Conservation (phyloP, 164 flowering plant genomes). For the Protea cynaroides region DNA sequence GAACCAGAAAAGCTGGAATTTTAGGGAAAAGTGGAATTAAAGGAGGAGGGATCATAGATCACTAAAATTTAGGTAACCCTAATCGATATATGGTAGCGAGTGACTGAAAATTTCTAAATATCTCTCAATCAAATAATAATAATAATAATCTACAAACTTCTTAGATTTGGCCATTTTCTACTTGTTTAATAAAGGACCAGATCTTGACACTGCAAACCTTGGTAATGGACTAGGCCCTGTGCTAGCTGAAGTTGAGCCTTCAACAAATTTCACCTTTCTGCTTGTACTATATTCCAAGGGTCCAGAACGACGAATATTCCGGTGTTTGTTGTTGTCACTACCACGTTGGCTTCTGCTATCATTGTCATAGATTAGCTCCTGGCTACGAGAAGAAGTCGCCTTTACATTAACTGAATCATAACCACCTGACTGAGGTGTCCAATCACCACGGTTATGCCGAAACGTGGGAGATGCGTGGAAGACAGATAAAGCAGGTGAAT, state of each 20-base stretch:
- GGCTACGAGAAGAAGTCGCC: slow-evolving; percentile 45
- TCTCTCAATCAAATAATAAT: not conserved
- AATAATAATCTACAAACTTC: not conserved
- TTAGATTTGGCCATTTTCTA: slow-evolving; percentile 14
- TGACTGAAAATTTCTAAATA: not conserved
- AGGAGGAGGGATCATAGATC: no score
- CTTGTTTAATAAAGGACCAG: slow-evolving; percentile 88
- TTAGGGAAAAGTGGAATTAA: no score
- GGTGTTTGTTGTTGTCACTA: slow-evolving; percentile 33
- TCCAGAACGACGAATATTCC: slow-evolving; percentile 72
- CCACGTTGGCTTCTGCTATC: slow-evolving; percentile 36
- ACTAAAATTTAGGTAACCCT: no score
- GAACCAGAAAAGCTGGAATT: no score
- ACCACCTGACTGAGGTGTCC: slow-evolving; percentile 45
- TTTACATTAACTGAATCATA: slow-evolving; percentile 54
- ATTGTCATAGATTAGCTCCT: slow-evolving; percentile 41
- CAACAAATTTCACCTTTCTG: slow-evolving; percentile 53
- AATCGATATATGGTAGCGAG: not conserved
- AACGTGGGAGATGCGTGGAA: slow-evolving; percentile 60
- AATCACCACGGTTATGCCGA: slow-evolving; percentile 48
- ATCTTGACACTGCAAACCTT: slow-evolving; percentile 91
- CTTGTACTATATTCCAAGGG: slow-evolving; percentile 81
- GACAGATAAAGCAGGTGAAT: slow-evolving; percentile 66
- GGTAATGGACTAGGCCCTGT: slow-evolving; percentile 92
- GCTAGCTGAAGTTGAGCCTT: slow-evolving; percentile 77